Percentiles rank a stretch among this genome's conserved stretches.
Conservation (phyloP, 2,329 filamentous ascomycete genomes). For the Microdochium paspali region DNA sequence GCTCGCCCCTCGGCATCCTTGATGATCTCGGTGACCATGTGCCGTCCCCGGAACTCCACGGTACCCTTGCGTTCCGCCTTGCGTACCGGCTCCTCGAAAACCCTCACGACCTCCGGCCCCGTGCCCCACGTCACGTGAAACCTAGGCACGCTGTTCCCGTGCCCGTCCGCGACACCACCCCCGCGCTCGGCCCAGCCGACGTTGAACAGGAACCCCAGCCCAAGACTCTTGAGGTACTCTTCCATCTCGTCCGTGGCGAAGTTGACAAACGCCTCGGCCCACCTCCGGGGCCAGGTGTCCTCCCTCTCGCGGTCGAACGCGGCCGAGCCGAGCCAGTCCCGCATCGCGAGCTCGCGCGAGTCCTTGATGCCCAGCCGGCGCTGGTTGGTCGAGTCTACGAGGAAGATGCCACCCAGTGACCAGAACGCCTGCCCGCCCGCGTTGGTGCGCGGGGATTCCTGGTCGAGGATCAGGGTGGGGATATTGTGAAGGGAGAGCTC, state of each 20-base stretch:
- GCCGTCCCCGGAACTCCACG: conserved; percentile 45
- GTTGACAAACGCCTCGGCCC: conserved; percentile 56
- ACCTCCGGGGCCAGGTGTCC: conserved; percentile 48
- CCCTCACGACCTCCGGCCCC: conserved; percentile 48
- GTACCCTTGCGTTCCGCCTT: conserved; percentile 41
- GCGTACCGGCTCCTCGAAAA: conserved; percentile 46
- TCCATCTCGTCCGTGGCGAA: conserved; percentile 52
- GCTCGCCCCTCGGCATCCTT: conserved; percentile 41
- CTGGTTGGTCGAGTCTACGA: conserved; percentile 47
- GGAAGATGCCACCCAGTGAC: conserved; percentile 53
- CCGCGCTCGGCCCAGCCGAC: conserved; percentile 56
- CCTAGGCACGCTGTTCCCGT: conserved; percentile 54
- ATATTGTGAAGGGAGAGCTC: conserved; percentile 42
- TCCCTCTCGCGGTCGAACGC: conserved; percentile 46
- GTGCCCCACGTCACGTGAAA: conserved; percentile 55
- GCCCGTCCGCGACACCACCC: conserved; percentile 42
- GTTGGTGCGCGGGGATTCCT: conserved; percentile 45
- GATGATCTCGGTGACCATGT: conserved; percentile 46
- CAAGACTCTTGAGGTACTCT: conserved; percentile 41
- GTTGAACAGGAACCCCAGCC: conserved; percentile 41
- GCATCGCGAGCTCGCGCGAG: conserved; percentile 44
- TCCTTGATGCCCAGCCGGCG: conserved; percentile 49
- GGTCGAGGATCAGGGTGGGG: conserved; percentile 44
- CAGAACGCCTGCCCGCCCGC: conserved; percentile 56
- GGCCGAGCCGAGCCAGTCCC: conserved; percentile 50